Base-by-base conservation (phyloP, 441 rosid species). In the Jatropha podagrica region DNA sequence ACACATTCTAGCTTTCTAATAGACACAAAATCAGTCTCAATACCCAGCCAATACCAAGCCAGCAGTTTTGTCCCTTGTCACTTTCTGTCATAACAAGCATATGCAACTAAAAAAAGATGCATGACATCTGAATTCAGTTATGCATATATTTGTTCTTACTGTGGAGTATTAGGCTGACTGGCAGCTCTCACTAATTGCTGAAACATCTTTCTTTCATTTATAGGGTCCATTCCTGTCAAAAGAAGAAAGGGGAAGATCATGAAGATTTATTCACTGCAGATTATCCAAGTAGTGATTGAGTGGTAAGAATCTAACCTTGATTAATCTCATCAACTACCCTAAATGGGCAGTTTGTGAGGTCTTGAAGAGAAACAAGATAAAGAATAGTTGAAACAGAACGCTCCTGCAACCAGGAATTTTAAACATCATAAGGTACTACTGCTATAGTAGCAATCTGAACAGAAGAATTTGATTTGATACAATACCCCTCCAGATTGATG, bases 141-240 rank as follows among this genome's bases (percentile, higher is more conserved):
- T 51, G 7, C 7, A 9, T 27, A 55, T 13, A 7, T 20, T 69
- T 72, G 63, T 59, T 58, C 91, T 86, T 89, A 96, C 99, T 96
- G 99, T 41, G 99, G 98, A 66, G 99, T 96, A 79, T 89, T 91
- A 4, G 87, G 92, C 81, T 94, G 97, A 78, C 96, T 96, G 60
- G 99, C 96, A 75, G 97, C 98, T 86, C 96, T 90, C 60, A 94
- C 99, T 78, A 96, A 79, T 68, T 96, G 98, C 83, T 94, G 98
- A 86, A 96, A 94, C 99, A 96, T 96, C 86, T 96, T 96, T 75
- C 99, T 87, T 83, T 96, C 98, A 66, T 96, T 96, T 78, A 94
- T 83, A 8, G 97, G 98, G 80, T 96, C 98, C 99, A 96, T 96
- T 79, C 97, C 98, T 96, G 89, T 58, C 77, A 15, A 55, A 62